Base-by-base conservation (phyloP, 2,329 filamentous ascomycete genomes). In the Penicillium corylophilum region DNA sequence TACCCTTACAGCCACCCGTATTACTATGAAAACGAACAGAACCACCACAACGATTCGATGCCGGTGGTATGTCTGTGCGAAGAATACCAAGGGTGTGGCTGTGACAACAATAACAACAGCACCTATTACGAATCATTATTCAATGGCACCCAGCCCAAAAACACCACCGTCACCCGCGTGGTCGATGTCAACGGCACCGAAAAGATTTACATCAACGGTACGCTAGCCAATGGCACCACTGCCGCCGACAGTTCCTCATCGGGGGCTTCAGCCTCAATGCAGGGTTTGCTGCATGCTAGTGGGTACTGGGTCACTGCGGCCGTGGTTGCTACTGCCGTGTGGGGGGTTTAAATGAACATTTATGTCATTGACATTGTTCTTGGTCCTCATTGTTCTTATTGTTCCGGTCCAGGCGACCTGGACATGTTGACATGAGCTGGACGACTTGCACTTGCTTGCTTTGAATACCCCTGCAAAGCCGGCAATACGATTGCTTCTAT, bases 21-120 rank as follows among this genome's bases (percentile, higher is more conserved):
- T 31, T 75, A 79, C 62, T 76, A 74, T 51, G 76, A 76, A 67
- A 70, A 78, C 53, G 66, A 76, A 38, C 71, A 73, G 6, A 71
- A 65, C 29, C 72, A 75, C 39, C 57, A 63, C 9, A 82, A 83
- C 61, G 69, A 79, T 57, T 75, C 74, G 0, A 59, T 79, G 12
- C 81, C 81, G 0, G 78, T 85, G 6, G 69, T 76, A 3, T 86
- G 83, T 61, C 63, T 83, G 33, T 86, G 83, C 64, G 71, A 79
- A 53, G 62, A 78, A 50, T 79, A 79, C 59, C 69, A 65, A 16
- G 74, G 76, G 29, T 86, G 83, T 61, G 81, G 82, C 4, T 86
- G 83, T 61, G 83, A 85, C 50, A 69, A 77, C 36, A 76, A 74
- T 55, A 68, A 69, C 38, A 75, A 78, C 53, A 60, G 61, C 41